Base-by-base conservation (phyloP, 176 grass and related monocot genomes). In the Carex scoparia region DNA sequence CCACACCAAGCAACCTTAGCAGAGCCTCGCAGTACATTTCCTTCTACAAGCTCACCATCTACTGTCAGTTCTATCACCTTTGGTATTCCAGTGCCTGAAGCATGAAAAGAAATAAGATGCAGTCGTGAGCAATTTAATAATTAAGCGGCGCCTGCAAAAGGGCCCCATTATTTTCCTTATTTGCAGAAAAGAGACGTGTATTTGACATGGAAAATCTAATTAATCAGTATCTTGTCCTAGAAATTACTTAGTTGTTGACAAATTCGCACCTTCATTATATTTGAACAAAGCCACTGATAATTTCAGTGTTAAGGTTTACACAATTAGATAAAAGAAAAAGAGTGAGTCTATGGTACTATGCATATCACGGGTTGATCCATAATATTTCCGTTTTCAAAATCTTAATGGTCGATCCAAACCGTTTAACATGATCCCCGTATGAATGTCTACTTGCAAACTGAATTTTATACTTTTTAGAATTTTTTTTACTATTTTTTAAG, bases 1-100 rank as follows among this genome's bases (percentile, higher is more conserved):
- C 96, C 96, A 82, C 96, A 99, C 93, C 93, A 99, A 42, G 96
- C 96, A 94, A 95, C 89, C 84, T 95, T 86, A 85, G 93, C 86
- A 85, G 84, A 86, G 92, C 93, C 96, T 81, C 77, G 88, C 74
- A 99, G 74, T 56, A 89, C 33, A 82, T 92, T 99, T 92, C 96
- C 96, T 90, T 99, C 96, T 70, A 92, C 90, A 87, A 94, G 84
- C 74, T 99, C 93, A 84, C 96, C 96, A 75, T 74, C 88, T 60
- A 99, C 87, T 65, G 67, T 84, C 84, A 95, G 51, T 85, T 88
- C 90, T 49, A 99, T 81, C 64, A 99, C 87, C 91, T 99, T 99
- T 80, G 96, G 96, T 85, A 84, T 94, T 87, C 96, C 91, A 91
- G 96, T 95, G 62, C 96, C 93, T 95, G 82, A 60, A 65, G 87